Evolutionary conservation across 1,139 yeast species (phyloP).

Genomic region (Debaryomyces sp.): DNA sequence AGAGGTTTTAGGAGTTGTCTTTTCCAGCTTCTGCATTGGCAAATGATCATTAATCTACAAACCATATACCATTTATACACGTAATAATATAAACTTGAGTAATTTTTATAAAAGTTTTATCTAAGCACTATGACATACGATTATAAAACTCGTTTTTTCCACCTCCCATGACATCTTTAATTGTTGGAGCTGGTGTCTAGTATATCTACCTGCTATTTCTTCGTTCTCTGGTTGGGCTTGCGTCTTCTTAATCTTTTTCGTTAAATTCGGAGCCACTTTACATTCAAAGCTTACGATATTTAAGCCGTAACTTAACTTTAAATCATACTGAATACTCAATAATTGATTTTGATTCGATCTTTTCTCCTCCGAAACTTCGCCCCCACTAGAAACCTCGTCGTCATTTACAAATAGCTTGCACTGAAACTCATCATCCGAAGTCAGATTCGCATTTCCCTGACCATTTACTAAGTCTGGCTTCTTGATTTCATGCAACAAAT

Average conservation of each 20-base stretch:
- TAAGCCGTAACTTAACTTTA: conserved; percentile 52
- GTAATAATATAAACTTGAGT: conserved; percentile 8
- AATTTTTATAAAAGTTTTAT: neutral
- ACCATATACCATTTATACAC: neutral
- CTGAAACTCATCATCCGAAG: conserved; percentile 44
- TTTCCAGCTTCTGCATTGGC: conserved; percentile 91
- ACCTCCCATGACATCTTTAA: conserved; percentile 52
- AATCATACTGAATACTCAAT: conserved; percentile 47
- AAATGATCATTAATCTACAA: conserved; percentile 47
- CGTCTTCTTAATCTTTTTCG: conserved; percentile 35
- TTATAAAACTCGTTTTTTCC: conserved; percentile 42
- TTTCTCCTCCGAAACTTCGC: conserved; percentile 42
- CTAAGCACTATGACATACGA: conserved; percentile 26
- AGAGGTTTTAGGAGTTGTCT: conserved; percentile 88
- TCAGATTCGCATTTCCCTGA: conserved; percentile 27
- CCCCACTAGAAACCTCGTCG: conserved; percentile 45
- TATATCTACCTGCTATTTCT: conserved; percentile 42
- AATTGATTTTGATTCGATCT: conserved; percentile 12
- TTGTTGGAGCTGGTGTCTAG: conserved; percentile 52
- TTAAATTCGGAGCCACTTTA: conserved; percentile 43
- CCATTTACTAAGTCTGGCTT: conserved; percentile 36
- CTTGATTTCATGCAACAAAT: conserved; percentile 38
- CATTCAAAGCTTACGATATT: conserved; percentile 51
- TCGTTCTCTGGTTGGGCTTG: conserved; percentile 28
- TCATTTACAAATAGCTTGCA: conserved; percentile 51